These are phyloP conservation scores for Eucalyptus guilfoylei DNA, from an alignment of 345 rosid species.

Conservation along the genomic window DNA sequence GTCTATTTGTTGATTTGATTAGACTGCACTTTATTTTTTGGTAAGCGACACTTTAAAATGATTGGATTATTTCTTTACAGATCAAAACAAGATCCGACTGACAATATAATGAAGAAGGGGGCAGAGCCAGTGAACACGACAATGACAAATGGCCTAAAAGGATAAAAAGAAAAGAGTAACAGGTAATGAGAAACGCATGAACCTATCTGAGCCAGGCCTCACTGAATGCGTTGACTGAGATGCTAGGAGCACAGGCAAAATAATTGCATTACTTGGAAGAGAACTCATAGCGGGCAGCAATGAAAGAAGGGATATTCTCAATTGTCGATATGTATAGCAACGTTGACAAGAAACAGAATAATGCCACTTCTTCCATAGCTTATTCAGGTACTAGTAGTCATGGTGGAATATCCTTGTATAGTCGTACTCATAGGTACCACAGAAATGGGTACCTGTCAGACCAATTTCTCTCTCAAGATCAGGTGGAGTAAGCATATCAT, in stretches of 20 bases:
- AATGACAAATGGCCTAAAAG: background rate
- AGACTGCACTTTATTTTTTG: background rate
- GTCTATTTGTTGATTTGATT: background rate
- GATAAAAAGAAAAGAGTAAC: background rate
- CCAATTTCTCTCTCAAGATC: constrained; percentile 85
- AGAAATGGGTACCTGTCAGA: constrained; percentile 41
- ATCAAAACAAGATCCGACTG: background rate
- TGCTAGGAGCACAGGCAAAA: background rate
- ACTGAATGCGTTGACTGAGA: background rate
- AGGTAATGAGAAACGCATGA: background rate
- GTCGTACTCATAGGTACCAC: background rate
- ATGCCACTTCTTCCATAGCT: background rate
- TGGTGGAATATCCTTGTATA: background rate
- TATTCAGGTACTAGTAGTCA: background rate
- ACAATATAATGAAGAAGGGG: background rate
- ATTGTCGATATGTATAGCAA: background rate
- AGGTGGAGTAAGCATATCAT: constrained; percentile 80
- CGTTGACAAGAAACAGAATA: background rate
- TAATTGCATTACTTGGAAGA: background rate
- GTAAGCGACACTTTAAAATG: background rate
- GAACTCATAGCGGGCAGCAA: background rate
- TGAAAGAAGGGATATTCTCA: background rate
- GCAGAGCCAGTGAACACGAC: background rate
- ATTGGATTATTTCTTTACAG: background rate
- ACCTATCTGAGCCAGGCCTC: background rate